Conservation (phyloP, 2,329 filamentous ascomycete species). For the Endoconidiophora polonica region DNA sequence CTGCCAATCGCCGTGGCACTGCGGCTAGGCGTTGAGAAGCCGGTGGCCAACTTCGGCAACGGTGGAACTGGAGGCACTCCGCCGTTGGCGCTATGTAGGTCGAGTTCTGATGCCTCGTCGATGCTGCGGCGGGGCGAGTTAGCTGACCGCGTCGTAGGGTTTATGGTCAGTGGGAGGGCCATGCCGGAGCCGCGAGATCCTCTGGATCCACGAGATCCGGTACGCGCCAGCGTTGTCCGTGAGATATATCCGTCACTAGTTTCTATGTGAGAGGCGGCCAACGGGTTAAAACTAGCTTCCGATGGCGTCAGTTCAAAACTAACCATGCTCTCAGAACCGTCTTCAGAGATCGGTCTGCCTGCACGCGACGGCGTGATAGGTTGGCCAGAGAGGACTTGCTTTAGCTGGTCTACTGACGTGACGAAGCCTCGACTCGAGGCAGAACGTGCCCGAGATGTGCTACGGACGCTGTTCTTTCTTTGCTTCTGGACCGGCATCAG, state of each 20-base stretch:
- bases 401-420: slow-evolving; percentile 47
- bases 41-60: slow-evolving; percentile 25
- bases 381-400: slow-evolving; percentile 41
- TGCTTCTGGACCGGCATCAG: slow-evolving; percentile 25
- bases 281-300: slow-evolving; percentile 44
- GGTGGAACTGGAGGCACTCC: slow-evolving; percentile 40
- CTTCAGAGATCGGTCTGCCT: slow-evolving; percentile 24
- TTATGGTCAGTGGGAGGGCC: slow-evolving; percentile 24
- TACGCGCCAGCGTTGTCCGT: slow-evolving; percentile 20
- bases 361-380: slow-evolving; percentile 22
- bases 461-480: slow-evolving; percentile 38
- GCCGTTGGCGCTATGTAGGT: slow-evolving; percentile 19
- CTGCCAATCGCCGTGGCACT: slow-evolving; percentile 7
- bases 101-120: slow-evolving; percentile 16
- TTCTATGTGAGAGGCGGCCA: slow-evolving; percentile 15
- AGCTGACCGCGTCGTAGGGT: slow-evolving; percentile 19
- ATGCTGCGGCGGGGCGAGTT: slow-evolving; percentile 15
- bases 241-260: slow-evolving; percentile 9
- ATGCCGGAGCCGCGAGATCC: slow-evolving; percentile 11
- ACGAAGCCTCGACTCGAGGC: slow-evolving; percentile 33
- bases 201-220: slow-evolving; percentile 17
- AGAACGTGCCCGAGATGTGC: slow-evolving; percentile 30
- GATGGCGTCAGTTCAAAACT: slow-evolving; percentile 54
- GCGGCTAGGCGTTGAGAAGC: slow-evolving; percentile 12
- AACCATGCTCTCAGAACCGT: slow-evolving; percentile 51